phyloP scores from a whole-genome alignment of 2,329 filamentous ascomycete species.

The Teratosphaeria zuluensis region DNA sequence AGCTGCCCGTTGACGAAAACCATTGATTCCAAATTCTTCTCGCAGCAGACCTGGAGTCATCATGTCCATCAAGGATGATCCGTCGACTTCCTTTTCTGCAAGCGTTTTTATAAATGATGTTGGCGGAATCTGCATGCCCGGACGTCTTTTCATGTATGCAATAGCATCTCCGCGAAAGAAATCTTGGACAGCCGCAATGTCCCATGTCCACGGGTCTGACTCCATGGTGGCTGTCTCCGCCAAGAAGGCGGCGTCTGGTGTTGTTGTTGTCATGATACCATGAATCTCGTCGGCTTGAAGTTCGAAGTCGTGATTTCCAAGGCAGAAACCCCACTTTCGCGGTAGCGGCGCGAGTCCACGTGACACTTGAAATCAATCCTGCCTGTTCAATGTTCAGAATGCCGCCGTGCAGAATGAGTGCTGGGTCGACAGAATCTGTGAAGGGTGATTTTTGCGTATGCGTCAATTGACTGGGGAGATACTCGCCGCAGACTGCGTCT shows the following conservation, averaged over 20 bases:
- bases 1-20: conserved; percentile 48
- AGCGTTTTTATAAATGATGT: conserved; percentile 47
- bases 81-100: conserved; percentile 54
- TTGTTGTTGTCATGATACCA: not conserved
- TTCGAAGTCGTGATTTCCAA: not conserved
- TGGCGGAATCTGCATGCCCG: conserved; percentile 41
- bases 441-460: not conserved
- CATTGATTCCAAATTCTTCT: conserved; percentile 49
- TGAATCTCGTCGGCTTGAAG: not conserved
- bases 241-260: not conserved
- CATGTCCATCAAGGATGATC: conserved; percentile 52
- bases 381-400: no score
- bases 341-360: not conserved
- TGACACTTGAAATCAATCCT: not conserved
- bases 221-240: conserved; percentile 16
- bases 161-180: conserved; percentile 49
- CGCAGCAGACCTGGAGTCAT: conserved; percentile 40
- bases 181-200: conserved; percentile 53
- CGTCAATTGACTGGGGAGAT: not conserved
- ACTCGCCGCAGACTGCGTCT: not conserved
- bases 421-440: not conserved
- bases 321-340: not conserved
- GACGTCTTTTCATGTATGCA: conserved; percentile 14
- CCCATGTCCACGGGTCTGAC: conserved; percentile 67
- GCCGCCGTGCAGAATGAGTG: no score